Evolutionary conservation across 1,284 basidiomycete species (phyloP).

Genomic region (Coniferiporia sulphurascens): DNA sequence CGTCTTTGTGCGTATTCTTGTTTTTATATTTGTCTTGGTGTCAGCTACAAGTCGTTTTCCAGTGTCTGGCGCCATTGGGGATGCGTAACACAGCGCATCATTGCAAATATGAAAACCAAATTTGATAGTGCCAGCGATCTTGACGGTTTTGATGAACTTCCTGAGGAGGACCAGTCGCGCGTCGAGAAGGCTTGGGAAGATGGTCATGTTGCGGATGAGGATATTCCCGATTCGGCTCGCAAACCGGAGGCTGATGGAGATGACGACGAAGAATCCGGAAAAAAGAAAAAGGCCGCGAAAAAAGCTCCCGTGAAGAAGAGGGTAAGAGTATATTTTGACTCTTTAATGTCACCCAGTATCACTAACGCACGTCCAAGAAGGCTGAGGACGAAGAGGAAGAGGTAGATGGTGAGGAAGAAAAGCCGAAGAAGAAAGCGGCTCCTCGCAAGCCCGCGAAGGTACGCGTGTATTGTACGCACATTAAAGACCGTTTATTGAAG

Average conservation of each 20-base stretch:
- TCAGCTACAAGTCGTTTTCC: not conserved
- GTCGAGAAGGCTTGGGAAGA: conserved; percentile 65
- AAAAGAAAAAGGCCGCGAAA: conserved; percentile 30
- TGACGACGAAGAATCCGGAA: conserved; percentile 31
- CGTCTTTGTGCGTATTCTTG: conserved; percentile 53
- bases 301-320: conserved; percentile 24
- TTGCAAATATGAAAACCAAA: conserved; percentile 67
- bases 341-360: not conserved
- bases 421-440: conserved; percentile 28
- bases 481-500: not conserved
- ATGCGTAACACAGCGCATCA: conserved; percentile 66
- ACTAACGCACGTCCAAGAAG: conserved; percentile 12
- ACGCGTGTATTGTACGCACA: conserved; percentile 3
- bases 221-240: conserved; percentile 68
- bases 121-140: conserved; percentile 58
- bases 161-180: conserved; percentile 59
- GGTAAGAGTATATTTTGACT: conserved; percentile 26
- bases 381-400: conserved; percentile 27
- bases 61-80: conserved; percentile 83
- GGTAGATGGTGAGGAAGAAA: conserved; percentile 27
- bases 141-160: conserved; percentile 69
- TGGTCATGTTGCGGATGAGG: conserved; percentile 72
- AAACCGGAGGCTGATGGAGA: conserved; percentile 49
- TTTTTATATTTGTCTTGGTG: conserved; percentile 18
- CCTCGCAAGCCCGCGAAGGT: conserved; percentile 30